phyloP scores from a whole-genome alignment of 192 early-diverging fungal species.

The Thoreauomyces humboldtii region DNA sequence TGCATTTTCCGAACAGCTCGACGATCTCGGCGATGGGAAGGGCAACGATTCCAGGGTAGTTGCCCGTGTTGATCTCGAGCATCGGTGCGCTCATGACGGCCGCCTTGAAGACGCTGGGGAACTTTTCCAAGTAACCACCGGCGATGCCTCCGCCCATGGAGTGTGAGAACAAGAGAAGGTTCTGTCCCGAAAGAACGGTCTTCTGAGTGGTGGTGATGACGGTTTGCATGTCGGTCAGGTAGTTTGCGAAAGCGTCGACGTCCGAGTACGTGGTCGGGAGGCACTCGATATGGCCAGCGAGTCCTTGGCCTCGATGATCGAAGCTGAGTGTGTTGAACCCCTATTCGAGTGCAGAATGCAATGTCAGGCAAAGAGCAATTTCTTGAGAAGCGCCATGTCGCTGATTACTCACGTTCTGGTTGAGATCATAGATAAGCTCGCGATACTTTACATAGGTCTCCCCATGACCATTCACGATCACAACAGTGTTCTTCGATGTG shows the following conservation, averaged over 20 bases:
- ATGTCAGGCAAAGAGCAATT: background rate
- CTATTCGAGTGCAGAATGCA: background rate
- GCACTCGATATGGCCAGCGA: constrained; percentile 1
- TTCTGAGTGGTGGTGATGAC: background rate
- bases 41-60: constrained; percentile 2
- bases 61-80: constrained; percentile 3
- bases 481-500: background rate
- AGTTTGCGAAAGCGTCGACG: background rate
- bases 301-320: constrained; percentile 13
- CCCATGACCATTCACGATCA: background rate
- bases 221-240: background rate
- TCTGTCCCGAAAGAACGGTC: background rate
- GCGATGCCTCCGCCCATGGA: constrained; percentile 7
- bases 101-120: background rate
- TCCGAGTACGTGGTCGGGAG: background rate
- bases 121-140: background rate
- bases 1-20: background rate
- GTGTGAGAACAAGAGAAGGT: background rate
- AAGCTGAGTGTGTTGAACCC: constrained; percentile 11
- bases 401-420: background rate
- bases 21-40: constrained; percentile 5
- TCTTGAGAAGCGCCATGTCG: background rate
- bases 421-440: constrained; percentile 11
- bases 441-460: background rate
- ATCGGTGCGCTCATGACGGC: background rate